A percentile compares a stretch with the other conserved stretches of the same genome.
These are phyloP conservation scores for Exophiala spinifera DNA, from an alignment of 2,329 filamentous ascomycete species.

Conservation along the genomic window DNA sequence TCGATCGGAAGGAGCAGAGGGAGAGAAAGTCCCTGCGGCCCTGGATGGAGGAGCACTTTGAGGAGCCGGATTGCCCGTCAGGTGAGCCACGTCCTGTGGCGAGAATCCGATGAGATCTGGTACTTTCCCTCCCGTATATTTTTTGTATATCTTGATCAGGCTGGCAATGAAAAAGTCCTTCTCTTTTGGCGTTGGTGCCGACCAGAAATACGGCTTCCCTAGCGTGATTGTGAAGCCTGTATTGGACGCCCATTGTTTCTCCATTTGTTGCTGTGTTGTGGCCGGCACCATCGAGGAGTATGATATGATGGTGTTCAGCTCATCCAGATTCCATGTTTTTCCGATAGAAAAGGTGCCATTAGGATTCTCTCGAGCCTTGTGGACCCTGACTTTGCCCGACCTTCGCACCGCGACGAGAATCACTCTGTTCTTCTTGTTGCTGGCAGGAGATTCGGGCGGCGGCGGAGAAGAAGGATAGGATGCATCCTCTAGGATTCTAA, in stretches of 20 bases:
- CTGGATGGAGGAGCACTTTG: constrained; percentile 26
- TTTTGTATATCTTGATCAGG: constrained; percentile 91
- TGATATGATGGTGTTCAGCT: constrained; percentile 78
- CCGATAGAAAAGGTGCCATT: constrained; percentile 96
- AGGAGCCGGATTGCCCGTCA: constrained; percentile 55
- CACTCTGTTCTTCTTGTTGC: constrained; percentile 80
- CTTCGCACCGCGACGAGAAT: constrained; percentile 92
- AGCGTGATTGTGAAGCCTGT: constrained; percentile 85
- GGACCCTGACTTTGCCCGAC: constrained; percentile 87
- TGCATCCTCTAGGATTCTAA: constrained; percentile 83
- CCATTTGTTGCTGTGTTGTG: constrained; percentile 59
- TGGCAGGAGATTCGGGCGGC: constrained; percentile 69
- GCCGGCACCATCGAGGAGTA: constrained; percentile 63
- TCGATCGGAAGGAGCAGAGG: constrained; percentile 27
- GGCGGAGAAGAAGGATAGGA: constrained; percentile 78
- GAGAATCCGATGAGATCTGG: constrained; percentile 83
- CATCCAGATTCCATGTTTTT: constrained; percentile 96
- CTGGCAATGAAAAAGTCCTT: constrained; percentile 99
- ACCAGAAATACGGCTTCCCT: constrained; percentile 95
- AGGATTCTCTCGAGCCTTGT: constrained; percentile 93
- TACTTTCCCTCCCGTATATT: constrained; percentile 84
- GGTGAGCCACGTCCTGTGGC: constrained; percentile 69
- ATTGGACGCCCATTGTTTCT: constrained; percentile 73
- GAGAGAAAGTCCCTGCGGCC: constrained; percentile 24
- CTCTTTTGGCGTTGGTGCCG: constrained; percentile 87